phyloP scores from a whole-genome alignment of 805 yeast species.

The Metschnikowia continentalis region DNA sequence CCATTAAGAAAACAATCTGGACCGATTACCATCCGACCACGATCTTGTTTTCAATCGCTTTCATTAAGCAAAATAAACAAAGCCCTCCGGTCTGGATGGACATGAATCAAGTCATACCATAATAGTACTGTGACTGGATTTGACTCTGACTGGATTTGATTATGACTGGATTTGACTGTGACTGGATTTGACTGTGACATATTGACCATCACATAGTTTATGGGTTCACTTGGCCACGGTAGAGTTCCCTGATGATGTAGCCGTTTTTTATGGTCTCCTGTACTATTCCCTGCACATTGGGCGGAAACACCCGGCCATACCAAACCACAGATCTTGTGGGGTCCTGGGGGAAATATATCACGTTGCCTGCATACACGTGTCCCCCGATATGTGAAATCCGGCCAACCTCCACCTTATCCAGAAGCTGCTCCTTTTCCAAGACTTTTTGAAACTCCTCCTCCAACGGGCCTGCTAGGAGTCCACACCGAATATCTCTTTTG shows the following conservation, averaged over 20 bases:
- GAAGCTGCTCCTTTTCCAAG: conserved; percentile 30
- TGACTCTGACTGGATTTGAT: too few species aligned
- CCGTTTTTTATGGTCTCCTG: conserved; percentile 48
- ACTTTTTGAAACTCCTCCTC: conserved; percentile 46
- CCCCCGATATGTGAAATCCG: conserved; percentile 79
- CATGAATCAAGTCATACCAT: too few species aligned
- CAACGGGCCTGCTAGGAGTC: conserved; percentile 57
- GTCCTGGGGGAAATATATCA: conserved; percentile 46
- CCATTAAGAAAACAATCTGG: too few species aligned
- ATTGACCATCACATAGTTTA: too few species aligned
- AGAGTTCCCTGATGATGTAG: conserved; percentile 51
- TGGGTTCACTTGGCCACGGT: conserved; percentile 39
- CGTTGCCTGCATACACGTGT: conserved; percentile 82
- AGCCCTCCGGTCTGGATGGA: too few species aligned
- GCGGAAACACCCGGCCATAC: conserved; percentile 75
- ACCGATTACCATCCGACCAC: too few species aligned
- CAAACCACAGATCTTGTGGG: conserved; percentile 46
- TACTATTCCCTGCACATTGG: conserved; percentile 62
- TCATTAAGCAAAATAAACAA: too few species aligned
- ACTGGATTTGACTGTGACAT: too few species aligned
- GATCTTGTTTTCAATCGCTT: too few species aligned
- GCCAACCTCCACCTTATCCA: conserved; percentile 40
- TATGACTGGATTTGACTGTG: too few species aligned
- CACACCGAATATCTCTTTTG: conserved; percentile 63
- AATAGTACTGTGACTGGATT: too few species aligned